Base-by-base conservation (phyloP, 2,329 filamentous ascomycete species). In the Macrophomina tecta region DNA sequence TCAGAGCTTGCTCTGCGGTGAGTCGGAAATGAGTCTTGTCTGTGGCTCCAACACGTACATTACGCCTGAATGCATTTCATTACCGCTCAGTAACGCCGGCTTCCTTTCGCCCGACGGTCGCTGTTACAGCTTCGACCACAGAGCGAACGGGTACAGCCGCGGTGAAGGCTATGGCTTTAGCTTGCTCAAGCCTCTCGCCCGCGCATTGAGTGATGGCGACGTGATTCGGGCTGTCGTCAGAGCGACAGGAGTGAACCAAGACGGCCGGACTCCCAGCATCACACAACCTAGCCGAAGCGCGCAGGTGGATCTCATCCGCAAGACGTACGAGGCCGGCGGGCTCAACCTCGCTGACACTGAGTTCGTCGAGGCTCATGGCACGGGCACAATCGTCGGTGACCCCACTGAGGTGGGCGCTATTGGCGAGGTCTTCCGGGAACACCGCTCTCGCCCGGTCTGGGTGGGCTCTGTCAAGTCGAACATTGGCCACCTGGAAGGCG, bases 91-190 rank as follows among this genome's bases (percentile, higher is more conserved):
- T 5, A 72, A 71, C n/a, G 45, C 72, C 3, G 72, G 73, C 4
- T 70, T 68, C 12, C 51, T 74, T 1, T 75, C 73, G 5, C 74
- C 76, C 40, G 72, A 71, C 9, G 82, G 83, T 0, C 74, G 79
- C 8, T 76, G 70, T 40, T 61, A 69, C 42, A 76, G 73, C 40
- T 80, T 76, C 68, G 88, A 89, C 70, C 73, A 78, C 14, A 80
- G 81, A 3, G 88, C 86, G n/a, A 85, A 86, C 68, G 89, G 89
- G 1, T 91, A 90, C 72, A 87, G 84, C 0, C 82, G 88, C 40
- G 89, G 87, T 1, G 89, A 91, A 71, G 89, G 88, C 0, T 79
- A 86, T 36, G 87, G 83, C 0, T 81, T 86, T 14, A 70, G 90
- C 2, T 73, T 89, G 11, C 73, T 90, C 14, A 90, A 90, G 76